Evolutionary conservation across 208 protist genomes (phyloP), one percentile per base, ranked within the genome.

Genomic region (Phytomonas francai): DNA sequence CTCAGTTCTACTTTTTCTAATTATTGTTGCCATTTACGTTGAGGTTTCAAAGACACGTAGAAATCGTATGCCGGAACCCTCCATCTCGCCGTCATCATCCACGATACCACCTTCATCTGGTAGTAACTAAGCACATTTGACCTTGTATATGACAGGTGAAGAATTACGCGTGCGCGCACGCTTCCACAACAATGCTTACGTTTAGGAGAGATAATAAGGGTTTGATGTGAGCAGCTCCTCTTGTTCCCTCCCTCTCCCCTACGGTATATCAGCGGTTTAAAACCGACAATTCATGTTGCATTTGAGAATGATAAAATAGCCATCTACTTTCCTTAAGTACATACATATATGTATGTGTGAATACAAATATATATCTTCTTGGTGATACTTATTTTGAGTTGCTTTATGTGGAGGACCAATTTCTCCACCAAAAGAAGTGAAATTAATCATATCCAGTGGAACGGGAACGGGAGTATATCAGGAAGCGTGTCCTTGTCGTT

Each of bases 11-110:
- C 0, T 93, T 0, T 73, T 90, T 56, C 76, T 93, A 11, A 85
- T 93, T 59, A 69, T 83, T 36, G 76, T 89, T 16, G 83, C 86
- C 8, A 58, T 89, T 19, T 92, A 92, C 73, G 76, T 88, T 0
- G 77, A 73, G 3, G 64, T 81, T 14, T 58, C 29, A 22, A 88
- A 85, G 65, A 22, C 70, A 25, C 30, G 34, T 16, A 34, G 67
- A 36, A 76, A 78, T 66, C 71, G 59, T 9, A 56, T 58, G 31
- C 59, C 74, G 28, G 16, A 60, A 14, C 59, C 68, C 22, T 65
- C 75, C 72, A 76, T 30, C 57, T 54, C 4, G 67, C 82, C 33
- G 74, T 32, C 0, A 71, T n/a, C n/a, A n/a, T n/a, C 79, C 19
- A 65, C 74, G 14, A 81, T 86, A 71, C 77, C 61, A 61, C 70